Evolutionary conservation across 192 early-diverging fungal species (phyloP).

Genomic region (Podila clonocystis): DNA sequence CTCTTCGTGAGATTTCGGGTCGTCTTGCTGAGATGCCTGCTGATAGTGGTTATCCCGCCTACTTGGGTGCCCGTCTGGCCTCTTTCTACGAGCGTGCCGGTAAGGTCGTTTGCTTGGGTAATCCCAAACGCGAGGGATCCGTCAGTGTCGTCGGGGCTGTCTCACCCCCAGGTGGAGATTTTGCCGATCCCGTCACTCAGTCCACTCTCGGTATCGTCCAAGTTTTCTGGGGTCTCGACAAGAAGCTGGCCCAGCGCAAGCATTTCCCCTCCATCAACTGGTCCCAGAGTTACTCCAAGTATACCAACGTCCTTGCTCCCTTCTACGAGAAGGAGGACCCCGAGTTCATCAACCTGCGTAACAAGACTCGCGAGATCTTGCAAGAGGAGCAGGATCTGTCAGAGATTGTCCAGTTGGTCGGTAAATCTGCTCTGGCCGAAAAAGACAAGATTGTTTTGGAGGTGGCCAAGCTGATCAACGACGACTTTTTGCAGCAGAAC

Average conservation of each 20-base stretch:
- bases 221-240: slow-evolving; percentile 99
- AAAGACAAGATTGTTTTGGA: slow-evolving; percentile 99
- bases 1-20: slow-evolving; percentile 99
- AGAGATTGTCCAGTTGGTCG: slow-evolving; percentile 99
- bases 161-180: slow-evolving; percentile 99
- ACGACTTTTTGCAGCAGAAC: slow-evolving; percentile 99
- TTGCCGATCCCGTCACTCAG: slow-evolving; percentile 98
- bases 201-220: slow-evolving; percentile 99
- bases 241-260: slow-evolving; percentile 99
- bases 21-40: slow-evolving; percentile 99
- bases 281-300: slow-evolving; percentile 98
- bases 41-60: slow-evolving; percentile 98
- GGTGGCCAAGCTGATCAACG: slow-evolving; percentile 97
- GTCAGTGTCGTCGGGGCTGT: slow-evolving; percentile 99
- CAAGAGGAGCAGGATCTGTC: slow-evolving; percentile 98
- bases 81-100: slow-evolving; percentile 99
- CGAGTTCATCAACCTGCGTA: slow-evolving; percentile 91
- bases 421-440: slow-evolving; percentile 90
- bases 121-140: slow-evolving; percentile 91
- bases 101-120: slow-evolving; percentile 96
- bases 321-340: slow-evolving; percentile 96
- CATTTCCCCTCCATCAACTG: slow-evolving; percentile 99
- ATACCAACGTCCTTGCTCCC: slow-evolving; percentile 95
- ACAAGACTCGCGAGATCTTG: slow-evolving; percentile 97
- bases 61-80: slow-evolving; percentile 97